Percentiles rank a stretch among this genome's conserved stretches.
Evolutionary conservation across 768 basidiomycete genomes (phyloP).

Genomic region (Crassisporium funariophilum): DNA sequence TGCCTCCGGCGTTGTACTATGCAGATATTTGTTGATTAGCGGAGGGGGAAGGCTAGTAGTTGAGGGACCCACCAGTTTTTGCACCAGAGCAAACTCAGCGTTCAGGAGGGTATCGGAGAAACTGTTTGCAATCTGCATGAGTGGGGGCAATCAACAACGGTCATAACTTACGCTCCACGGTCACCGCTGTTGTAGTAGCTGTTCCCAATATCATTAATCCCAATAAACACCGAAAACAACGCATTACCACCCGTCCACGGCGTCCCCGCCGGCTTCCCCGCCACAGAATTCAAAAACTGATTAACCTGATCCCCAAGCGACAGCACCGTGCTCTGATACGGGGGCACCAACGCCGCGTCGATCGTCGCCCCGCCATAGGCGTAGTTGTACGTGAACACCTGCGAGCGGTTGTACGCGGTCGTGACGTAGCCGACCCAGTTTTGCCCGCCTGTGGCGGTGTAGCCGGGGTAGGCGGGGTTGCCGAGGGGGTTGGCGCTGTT

Average conservation of each 20-base stretch:
- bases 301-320: conserved; percentile 64
- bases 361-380: conserved; percentile 72
- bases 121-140: conserved; percentile 1
- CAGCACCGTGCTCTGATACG: conserved; percentile 52
- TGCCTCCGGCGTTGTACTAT: conserved; percentile 51
- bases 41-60: not conserved
- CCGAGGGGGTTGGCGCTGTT: conserved; percentile 50
- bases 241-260: conserved; percentile 60
- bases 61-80: conserved; percentile 16
- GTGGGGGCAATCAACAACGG: too few species aligned
- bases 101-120: conserved; percentile 47
- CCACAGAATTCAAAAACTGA: conserved; percentile 51
- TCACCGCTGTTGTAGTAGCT: conserved; percentile 50
- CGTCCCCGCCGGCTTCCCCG: conserved; percentile 48
- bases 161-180: conserved; percentile 47
- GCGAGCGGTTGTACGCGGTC: conserved; percentile 52
- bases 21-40: conserved; percentile 2
- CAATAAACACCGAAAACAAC: conserved; percentile 71
- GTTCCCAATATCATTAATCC: conserved; percentile 70
- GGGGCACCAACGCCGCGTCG: conserved; percentile 55
- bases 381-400: conserved; percentile 62
- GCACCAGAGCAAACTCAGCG: conserved; percentile 31
- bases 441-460: conserved; percentile 52
- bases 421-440: conserved; percentile 65
- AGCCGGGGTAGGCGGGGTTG: conserved; percentile 57